Percentiles rank a stretch among this genome's conserved stretches.
phyloP scores from a whole-genome alignment of 306 rosid species.

The Acacia melanoxylon region DNA sequence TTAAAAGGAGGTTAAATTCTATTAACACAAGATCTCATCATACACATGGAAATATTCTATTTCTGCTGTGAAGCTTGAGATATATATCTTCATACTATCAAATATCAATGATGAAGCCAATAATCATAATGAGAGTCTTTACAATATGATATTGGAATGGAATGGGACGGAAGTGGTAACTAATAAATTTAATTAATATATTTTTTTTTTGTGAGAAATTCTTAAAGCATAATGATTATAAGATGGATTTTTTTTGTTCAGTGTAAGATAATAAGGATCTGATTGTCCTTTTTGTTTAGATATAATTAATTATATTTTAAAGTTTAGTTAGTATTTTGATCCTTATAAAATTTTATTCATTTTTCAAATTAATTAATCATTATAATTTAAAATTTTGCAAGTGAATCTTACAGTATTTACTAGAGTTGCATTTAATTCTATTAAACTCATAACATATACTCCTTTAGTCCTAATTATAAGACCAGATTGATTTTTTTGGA shows the following conservation, averaged over 20 bases:
- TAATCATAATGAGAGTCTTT: background rate
- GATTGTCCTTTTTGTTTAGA: slow-evolving; percentile 8
- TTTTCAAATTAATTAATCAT: background rate
- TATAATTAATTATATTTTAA: background rate
- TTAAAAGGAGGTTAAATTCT: too few relatives aligned
- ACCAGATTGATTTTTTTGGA: too few relatives aligned
- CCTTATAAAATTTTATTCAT: background rate
- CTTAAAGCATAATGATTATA: background rate
- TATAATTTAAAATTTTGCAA: background rate
- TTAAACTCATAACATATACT: background rate
- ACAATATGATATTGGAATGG: background rate
- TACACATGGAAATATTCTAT: background rate
- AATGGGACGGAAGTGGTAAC: background rate
- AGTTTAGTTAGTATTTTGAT: background rate
- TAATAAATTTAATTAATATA: background rate
- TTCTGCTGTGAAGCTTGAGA: background rate
- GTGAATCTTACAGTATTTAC: background rate
- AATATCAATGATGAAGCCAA: background rate
- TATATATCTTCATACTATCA: background rate
- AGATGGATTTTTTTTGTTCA: background rate
- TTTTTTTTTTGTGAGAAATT: background rate
- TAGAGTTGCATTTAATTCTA: background rate
- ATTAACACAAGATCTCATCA: too few relatives aligned
- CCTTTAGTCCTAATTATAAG: too few relatives aligned
- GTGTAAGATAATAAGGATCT: slow-evolving; percentile 2